Base-by-base conservation (phyloP, 164 flowering plant genomes). In the Tinospora cordifolia region DNA sequence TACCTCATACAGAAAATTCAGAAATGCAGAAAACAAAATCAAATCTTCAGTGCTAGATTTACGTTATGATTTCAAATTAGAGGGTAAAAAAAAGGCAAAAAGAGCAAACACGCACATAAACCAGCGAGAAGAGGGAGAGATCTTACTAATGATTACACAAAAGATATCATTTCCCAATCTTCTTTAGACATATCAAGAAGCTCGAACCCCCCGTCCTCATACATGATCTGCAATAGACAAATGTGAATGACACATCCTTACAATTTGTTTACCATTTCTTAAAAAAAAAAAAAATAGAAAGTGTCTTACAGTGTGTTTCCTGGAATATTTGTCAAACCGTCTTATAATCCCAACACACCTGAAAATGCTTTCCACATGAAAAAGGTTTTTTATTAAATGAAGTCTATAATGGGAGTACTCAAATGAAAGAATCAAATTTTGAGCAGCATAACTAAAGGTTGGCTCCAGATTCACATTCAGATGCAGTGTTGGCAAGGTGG, bases 151-250 rank as follows among this genome's bases (percentile, higher is more conserved):
- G 24, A 51, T 51, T n/a, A 51, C 59, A 51, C 21, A n/a, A n/a
- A 51, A 51, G 59, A 22, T 51, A 51, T 51, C 27, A 78, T 51
- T 64, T 88, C 90, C 93, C 93, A 89, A 26, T 78, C 84, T 74
- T 81, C 87, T 81, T 87, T 84, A 66, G 93, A 78, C 87, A 91
- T 72, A 75, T 91, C 92, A 63, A 88, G 79, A 68, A 76, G 74
- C 75, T 83, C 84, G 13, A 58, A 46, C 59, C 6, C 12, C 21
- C 93, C 94, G 75, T 88, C 89, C 79, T 88, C 95, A 75, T 82
- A 86, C 86, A 88, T 74, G 75, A 91, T 80, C 97, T 91, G 87
- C 73, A 69, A 38, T 19, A 71, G 46, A 65, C 26, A 58, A 0
- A 46, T 40, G n/a, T 13, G n/a, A 38, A 19, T 34, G 68, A 66